Base-by-base conservation (phyloP, 2,329 filamentous ascomycete genomes). In the Diaporthe ampelina region DNA sequence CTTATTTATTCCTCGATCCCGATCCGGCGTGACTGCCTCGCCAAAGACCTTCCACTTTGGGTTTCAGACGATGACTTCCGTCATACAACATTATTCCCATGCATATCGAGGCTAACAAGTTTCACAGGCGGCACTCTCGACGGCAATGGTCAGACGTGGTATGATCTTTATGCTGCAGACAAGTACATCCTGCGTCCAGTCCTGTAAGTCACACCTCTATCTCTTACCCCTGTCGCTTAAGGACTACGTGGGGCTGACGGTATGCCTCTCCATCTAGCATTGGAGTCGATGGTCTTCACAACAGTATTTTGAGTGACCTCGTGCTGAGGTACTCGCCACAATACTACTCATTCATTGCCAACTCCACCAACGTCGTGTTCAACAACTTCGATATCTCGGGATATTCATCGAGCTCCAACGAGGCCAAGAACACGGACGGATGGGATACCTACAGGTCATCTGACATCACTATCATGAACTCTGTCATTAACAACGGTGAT, bases 121-220 rank as follows among this genome's bases (percentile, higher is more conserved):
- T 40, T 57, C n/a, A 73, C 54, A 82, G 80, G 80, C 63, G 81
- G 79, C 65, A 78, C 76, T 10, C 73, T 93, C 0, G 88, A 93
- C 79, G 91, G 91, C 45, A 91, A 91, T 76, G 91, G 91, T 0
- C 90, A 92, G 79, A 85, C 85, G 9, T 93, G 90, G 91, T 93
- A 92, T 78, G 89, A 92, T 77, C 81, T 89, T 32, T 92, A 91
- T 77, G 89, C 90, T 0, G 78, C 84, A 52, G 82, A 92, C 77
- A 86, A 87, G 43, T 88, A 90, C 74, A 88, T 89, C 61, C 84
- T 91, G 29, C 87, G 91, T 7, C 91, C 91, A 0, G 88, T 92
- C 45, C 83, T 92, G 74, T 75, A 50, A 74, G 74, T 74, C 15
- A 7, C 10, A 15, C 15, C 11, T 19, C n/a, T 40, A n/a, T 40